Evolutionary conservation across 1,284 basidiomycete species (phyloP).

Genomic region (Rhodotorula sp.): DNA sequence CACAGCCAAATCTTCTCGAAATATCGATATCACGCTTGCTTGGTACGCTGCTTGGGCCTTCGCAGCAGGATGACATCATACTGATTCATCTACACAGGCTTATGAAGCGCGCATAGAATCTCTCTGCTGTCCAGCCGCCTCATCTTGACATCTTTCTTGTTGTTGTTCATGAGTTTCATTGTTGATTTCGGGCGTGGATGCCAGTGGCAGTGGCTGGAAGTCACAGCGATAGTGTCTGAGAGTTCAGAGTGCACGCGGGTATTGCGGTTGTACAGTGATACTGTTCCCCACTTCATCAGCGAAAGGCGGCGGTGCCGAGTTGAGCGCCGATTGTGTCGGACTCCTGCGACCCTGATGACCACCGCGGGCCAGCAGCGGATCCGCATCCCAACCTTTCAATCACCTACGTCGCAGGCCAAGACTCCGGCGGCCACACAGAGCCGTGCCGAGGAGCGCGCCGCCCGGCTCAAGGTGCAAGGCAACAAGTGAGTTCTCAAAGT

Average conservation of each 20-base stretch:
- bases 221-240: too few species aligned
- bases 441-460: slow-evolving; percentile 9
- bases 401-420: not conserved
- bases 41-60: slow-evolving; percentile 46
- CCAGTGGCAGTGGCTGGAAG: too few species aligned
- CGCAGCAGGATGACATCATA: rapidly evolving
- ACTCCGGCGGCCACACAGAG: not conserved
- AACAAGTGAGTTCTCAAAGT: not conserved
- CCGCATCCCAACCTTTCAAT: slow-evolving; percentile 27
- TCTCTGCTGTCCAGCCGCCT: too few species aligned
- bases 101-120: slow-evolving; percentile 2
- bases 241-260: too few species aligned
- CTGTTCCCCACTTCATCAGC: too few species aligned
- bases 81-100: not conserved
- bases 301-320: too few species aligned
- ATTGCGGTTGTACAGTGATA: too few species aligned
- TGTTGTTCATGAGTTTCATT: too few species aligned
- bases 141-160: too few species aligned
- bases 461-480: not conserved
- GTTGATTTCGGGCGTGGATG: too few species aligned
- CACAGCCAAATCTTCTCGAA: slow-evolving; percentile 83
- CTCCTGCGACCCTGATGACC: too few species aligned
- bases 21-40: slow-evolving; percentile 61
- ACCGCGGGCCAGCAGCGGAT: not conserved
- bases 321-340: too few species aligned